Evolutionary conservation across 768 basidiomycete genomes (phyloP).

Genomic region (Suillus luteus): DNA sequence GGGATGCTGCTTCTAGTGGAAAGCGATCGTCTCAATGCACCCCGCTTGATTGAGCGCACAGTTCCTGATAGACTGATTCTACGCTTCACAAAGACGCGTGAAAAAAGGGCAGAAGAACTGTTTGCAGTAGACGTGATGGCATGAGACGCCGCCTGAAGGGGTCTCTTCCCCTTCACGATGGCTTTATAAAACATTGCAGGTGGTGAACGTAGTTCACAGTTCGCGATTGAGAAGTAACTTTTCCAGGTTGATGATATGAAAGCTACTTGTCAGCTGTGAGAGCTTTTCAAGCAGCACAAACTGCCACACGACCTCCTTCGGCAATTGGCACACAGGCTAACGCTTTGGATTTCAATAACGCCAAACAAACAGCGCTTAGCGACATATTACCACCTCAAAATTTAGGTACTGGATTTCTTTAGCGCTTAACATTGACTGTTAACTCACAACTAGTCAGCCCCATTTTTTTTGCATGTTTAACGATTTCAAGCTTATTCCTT

Average conservation of each 20-base stretch:
- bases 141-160: constrained; percentile 56
- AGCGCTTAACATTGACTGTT: not conserved
- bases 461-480: not conserved
- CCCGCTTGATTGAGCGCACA: constrained; percentile 29
- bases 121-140: constrained; percentile 34
- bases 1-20: constrained; percentile 28
- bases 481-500: not conserved
- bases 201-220: constrained; percentile 20
- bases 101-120: constrained; percentile 34
- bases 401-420: no score
- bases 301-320: constrained; percentile 10
- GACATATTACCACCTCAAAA: no score
- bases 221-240: constrained; percentile 11
- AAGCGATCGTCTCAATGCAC: constrained; percentile 28
- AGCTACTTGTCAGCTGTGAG: constrained; percentile 1
- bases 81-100: constrained; percentile 34
- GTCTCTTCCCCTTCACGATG: constrained; percentile 48
- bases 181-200: constrained; percentile 34
- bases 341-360: constrained; percentile 26
- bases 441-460: not conserved
- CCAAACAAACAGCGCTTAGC: constrained; percentile 23
- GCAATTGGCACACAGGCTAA: constrained; percentile 14
- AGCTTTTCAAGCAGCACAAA: constrained; percentile 9
- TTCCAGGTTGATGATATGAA: constrained; percentile 12
- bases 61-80: constrained; percentile 35